phyloP scores from a whole-genome alignment of 2,329 filamentous ascomycete species.

The Remersonia thermophila region DNA sequence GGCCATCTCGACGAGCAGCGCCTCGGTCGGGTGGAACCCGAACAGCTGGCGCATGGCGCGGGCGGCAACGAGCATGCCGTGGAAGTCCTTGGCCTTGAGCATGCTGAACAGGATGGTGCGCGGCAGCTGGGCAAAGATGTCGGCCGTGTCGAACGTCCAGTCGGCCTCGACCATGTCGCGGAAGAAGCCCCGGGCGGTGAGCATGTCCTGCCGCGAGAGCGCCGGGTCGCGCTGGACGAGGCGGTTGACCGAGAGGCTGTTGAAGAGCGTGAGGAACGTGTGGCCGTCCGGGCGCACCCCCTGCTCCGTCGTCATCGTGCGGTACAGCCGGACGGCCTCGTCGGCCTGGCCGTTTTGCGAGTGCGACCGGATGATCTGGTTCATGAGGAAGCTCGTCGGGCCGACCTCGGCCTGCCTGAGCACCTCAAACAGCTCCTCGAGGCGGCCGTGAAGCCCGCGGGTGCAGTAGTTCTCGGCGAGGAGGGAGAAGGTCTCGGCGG shows the following conservation, averaged over 20 bases:
- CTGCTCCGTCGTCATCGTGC: slow-evolving; percentile 35
- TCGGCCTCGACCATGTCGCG: slow-evolving; percentile 20
- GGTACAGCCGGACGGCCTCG: slow-evolving; percentile 44
- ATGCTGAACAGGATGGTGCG: slow-evolving; percentile 26
- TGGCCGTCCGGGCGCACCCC: slow-evolving; percentile 49
- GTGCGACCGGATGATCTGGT: slow-evolving; percentile 59
- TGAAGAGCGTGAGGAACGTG: slow-evolving; percentile 59
- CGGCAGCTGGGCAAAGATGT: slow-evolving; percentile 19
- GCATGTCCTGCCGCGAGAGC: slow-evolving; percentile 11
- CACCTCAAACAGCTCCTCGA: slow-evolving; percentile 49
- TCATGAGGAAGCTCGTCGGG: slow-evolving; percentile 65
- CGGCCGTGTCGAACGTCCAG: slow-evolving; percentile 19
- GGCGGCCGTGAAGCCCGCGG: slow-evolving; percentile 43
- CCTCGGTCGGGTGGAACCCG: slow-evolving; percentile 19
- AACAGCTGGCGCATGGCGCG: slow-evolving; percentile 20
- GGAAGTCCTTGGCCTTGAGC: slow-evolving; percentile 32
- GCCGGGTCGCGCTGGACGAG: slow-evolving; percentile 14
- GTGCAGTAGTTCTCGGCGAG: slow-evolving; percentile 60
- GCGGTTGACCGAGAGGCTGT: slow-evolving; percentile 40
- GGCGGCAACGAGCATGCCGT: slow-evolving; percentile 34
- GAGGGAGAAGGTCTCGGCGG: slow-evolving; percentile 65
- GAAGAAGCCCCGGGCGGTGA: slow-evolving; percentile 18
- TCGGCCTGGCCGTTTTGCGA: slow-evolving; percentile 45
- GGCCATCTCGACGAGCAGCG: slow-evolving; percentile 24
- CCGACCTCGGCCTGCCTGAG: slow-evolving; percentile 51